Base-by-base conservation (phyloP, 805 yeast genomes). In the Zygosaccharomyces gambellarensis region DNA sequence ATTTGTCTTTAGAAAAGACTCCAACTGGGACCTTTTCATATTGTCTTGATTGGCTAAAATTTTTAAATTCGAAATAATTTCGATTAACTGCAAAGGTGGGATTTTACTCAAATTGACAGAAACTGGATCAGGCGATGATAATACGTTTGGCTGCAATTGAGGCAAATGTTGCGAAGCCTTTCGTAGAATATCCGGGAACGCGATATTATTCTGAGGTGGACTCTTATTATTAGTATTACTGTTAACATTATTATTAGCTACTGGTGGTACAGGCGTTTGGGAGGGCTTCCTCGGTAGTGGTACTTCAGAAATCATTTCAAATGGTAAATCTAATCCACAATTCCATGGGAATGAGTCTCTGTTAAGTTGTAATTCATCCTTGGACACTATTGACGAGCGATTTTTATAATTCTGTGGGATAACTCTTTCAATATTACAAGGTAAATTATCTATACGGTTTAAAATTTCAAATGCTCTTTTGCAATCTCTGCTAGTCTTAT, bases 1-100 rank as follows among this genome's bases (percentile, higher is more conserved):
- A 82, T 54, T 80, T 69, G 57, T 78, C 69, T 48, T 71, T 73
- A 57, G 81, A 71, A 49, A 84, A 71, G 50, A 76, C 77, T 47
- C 77, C 72, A 21, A 82, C 82, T 53, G 84, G 65, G 31, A 65
- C 58, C 32, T 79, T 49, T 56, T 59, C 28, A 58, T 72, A 49
- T 76, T 74, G 5, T 80, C 77, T 40, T 80, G 77, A 32, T 71
- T 71, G 30, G 83, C 69, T 5, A 82, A 68, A 30, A 76, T 74
- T 64, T 85, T 85, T 54, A 86, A 67, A 53, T 82, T 83, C 5
- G 90, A 78, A 22, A 86, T 72, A 38, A 85, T 71, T 61, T 85
- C 90, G 29, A 86, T 78, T 47, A 86, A 67, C 54, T 83, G 84
- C 12, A 83, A 78, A 3, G 94, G 94, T 3, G 88, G 84, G 19